Conservation (phyloP, 78 protist genomes). For the Goniomonas avonlea region DNA sequence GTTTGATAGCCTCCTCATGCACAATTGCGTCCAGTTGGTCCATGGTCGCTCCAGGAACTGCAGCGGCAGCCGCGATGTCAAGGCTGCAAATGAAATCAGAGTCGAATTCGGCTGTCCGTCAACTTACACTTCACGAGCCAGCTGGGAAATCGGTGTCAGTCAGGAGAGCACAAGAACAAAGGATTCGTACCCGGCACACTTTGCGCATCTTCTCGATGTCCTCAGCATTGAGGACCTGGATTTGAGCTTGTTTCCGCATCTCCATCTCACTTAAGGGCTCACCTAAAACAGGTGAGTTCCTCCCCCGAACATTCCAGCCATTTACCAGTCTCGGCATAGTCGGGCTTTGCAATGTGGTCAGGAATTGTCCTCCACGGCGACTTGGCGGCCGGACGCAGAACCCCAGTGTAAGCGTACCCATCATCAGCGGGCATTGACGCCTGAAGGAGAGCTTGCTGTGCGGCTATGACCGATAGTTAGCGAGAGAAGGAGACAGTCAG, state of each 20-base stretch:
- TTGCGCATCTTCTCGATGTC: constrained; percentile 6
- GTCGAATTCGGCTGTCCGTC: too few species aligned
- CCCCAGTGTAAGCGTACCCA: constrained; percentile 24
- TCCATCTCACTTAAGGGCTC: background rate
- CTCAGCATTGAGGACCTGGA: too few species aligned
- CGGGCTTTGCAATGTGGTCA: constrained; percentile 30
- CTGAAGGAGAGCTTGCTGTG: background rate
- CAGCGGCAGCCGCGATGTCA: constrained; percentile 67
- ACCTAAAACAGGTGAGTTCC: background rate
- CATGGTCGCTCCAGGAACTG: constrained; percentile 32
- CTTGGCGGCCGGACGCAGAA: constrained; percentile 12
- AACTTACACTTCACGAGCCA: too few species aligned
- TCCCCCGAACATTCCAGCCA: constrained; percentile 7
- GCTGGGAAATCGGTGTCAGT: too few species aligned
- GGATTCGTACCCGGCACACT: too few species aligned
- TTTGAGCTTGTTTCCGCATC: background rate
- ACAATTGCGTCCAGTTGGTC: constrained; percentile 38
- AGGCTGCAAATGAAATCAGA: too few species aligned
- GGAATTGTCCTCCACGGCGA: constrained; percentile 42
- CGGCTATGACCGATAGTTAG: background rate
- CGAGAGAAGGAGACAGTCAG: background rate
- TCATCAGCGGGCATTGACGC: background rate
- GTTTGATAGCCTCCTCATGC: constrained; percentile 67
- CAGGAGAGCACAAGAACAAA: too few species aligned
- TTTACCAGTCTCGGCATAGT: constrained; percentile 37